Evolutionary conservation across 805 yeast genomes (phyloP).

Genomic region (Cyberlindnera americana): DNA sequence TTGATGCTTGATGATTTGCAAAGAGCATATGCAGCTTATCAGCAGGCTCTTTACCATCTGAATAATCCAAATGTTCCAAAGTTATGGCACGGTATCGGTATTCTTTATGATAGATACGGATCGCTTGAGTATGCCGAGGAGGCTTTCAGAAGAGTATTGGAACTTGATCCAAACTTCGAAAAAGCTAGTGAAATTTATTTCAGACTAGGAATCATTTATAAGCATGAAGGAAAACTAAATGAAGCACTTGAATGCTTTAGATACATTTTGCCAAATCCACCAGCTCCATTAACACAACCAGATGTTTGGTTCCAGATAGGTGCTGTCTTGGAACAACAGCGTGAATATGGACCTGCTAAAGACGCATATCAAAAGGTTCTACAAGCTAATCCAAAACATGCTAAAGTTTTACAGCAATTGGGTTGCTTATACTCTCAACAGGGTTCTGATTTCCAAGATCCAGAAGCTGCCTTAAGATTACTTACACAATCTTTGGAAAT

Average conservation of each 20-base stretch:
- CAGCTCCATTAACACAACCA: constrained; percentile 91
- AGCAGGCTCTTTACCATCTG: constrained; percentile 87
- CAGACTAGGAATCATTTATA: constrained; percentile 93
- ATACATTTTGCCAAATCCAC: constrained; percentile 86
- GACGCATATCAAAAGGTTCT: constrained; percentile 95
- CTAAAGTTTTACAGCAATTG: constrained; percentile 91
- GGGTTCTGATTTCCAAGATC: constrained; percentile 66
- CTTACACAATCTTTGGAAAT: constrained; percentile 85
- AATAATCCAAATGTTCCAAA: constrained; percentile 94
- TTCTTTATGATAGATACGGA: constrained; percentile 93
- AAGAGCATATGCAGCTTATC: constrained; percentile 94
- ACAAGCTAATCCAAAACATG: constrained; percentile 86
- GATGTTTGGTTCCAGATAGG: constrained; percentile 99
- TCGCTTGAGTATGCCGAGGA: constrained; percentile 97
- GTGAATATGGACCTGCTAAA: constrained; percentile 86
- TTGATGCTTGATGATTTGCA: constrained; percentile 94
- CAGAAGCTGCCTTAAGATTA: constrained; percentile 77
- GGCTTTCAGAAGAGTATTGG: constrained; percentile 93
- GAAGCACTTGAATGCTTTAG: constrained; percentile 93
- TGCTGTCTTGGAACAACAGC: constrained; percentile 88
- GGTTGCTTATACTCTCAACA: constrained; percentile 90
- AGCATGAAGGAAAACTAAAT: constrained; percentile 84
- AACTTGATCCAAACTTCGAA: constrained; percentile 93
- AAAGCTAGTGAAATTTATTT: constrained; percentile 96
- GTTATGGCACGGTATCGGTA: constrained; percentile 98